These are phyloP conservation scores for Kalmanozyma brasiliensis DNA, from an alignment of 1,284 basidiomycete genomes.

Conservation along the genomic window DNA sequence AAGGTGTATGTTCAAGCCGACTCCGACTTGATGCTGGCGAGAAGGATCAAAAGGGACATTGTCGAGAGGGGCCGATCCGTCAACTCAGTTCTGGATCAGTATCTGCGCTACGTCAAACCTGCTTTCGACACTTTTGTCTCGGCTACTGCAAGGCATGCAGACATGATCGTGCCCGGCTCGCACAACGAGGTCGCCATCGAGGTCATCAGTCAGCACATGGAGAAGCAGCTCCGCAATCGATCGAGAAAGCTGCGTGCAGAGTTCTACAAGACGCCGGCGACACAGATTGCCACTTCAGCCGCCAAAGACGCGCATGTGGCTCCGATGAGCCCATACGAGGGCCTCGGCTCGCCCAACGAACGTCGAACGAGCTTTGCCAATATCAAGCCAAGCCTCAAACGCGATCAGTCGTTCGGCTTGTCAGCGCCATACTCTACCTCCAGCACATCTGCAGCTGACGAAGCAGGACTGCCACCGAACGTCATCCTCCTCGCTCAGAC, in stretches of 20 bases:
- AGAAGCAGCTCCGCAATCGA: constrained; percentile 75
- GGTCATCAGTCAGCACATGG: constrained; percentile 89
- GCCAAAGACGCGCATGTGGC: background rate
- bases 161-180: constrained; percentile 70
- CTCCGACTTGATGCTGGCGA: constrained; percentile 94
- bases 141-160: constrained; percentile 84
- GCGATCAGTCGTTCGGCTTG: constrained; percentile 15
- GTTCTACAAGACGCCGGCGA: constrained; percentile 50
- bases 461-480: constrained; percentile 69
- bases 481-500: constrained; percentile 81
- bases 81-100: constrained; percentile 89
- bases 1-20: constrained; percentile 81
- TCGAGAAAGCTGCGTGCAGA: constrained; percentile 49
- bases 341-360: constrained; percentile 29
- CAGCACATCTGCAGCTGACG: constrained; percentile 18
- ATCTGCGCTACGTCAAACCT: constrained; percentile 85
- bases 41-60: constrained; percentile 86
- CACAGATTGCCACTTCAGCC: constrained; percentile 5
- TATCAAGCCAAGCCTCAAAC: constrained; percentile 18
- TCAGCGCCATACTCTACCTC: constrained; percentile 16
- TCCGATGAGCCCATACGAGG: constrained; percentile 32
- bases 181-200: constrained; percentile 78
- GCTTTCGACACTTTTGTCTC: constrained; percentile 95
- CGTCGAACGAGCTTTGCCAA: constrained; percentile 20
- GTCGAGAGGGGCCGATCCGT: constrained; percentile 87